Evolutionary conservation across 2,329 filamentous ascomycete genomes (phyloP).

Genomic region (Raffaelea ambrosiae): DNA sequence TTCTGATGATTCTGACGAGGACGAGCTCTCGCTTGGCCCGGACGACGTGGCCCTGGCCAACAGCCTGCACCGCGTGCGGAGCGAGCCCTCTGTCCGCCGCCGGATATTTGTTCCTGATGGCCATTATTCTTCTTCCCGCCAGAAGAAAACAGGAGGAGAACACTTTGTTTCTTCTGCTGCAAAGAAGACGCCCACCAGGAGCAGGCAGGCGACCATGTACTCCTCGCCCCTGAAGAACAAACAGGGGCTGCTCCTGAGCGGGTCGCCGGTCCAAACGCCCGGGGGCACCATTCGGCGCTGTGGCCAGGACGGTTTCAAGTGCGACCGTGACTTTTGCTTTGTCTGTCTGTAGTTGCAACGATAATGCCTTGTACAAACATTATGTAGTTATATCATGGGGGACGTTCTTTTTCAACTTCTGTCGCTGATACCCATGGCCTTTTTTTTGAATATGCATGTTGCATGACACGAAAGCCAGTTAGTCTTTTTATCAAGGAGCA

Average conservation of each 20-base stretch:
- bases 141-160: too few species aligned
- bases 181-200: slow-evolving; percentile 23
- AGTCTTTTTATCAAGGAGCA: too few species aligned
- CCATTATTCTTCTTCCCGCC: too few species aligned
- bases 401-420: too few species aligned
- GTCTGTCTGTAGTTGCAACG: slow-evolving; percentile 40
- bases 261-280: slow-evolving; percentile 32
- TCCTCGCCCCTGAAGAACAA: slow-evolving; percentile 6
- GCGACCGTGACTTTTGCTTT: slow-evolving; percentile 52
- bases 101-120: slow-evolving; percentile 1
- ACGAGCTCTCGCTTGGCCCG: slow-evolving; percentile 28
- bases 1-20: slow-evolving; percentile 23
- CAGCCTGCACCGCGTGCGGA: not conserved
- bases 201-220: not conserved
- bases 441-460: too few species aligned
- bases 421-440: too few species aligned
- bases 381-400: too few species aligned
- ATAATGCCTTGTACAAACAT: too few species aligned
- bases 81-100: slow-evolving; percentile 25
- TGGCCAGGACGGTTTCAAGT: slow-evolving; percentile 46
- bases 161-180: slow-evolving; percentile 13
- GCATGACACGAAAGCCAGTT: too few species aligned
- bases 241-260: slow-evolving; percentile 6
- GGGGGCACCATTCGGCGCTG: slow-evolving; percentile 42
- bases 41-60: slow-evolving; percentile 16